Evolutionary conservation across 768 basidiomycete species (phyloP).

Genomic region (Serendipita sp.): DNA sequence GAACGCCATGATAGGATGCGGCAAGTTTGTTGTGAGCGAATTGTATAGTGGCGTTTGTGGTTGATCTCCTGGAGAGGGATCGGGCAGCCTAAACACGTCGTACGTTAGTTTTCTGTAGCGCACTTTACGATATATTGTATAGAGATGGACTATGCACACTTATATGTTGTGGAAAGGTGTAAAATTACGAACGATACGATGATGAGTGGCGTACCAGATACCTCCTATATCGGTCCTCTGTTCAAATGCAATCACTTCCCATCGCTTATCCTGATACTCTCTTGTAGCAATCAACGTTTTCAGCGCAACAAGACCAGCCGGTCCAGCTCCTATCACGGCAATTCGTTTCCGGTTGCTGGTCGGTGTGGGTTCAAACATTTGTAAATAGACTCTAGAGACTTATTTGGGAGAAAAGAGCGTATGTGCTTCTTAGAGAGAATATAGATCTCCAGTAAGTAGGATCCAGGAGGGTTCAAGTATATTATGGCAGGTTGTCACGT

Average conservation of each 20-base stretch:
- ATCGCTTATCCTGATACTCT: slow-evolving; percentile 39
- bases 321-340: slow-evolving; percentile 50
- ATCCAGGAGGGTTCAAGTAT: neutral
- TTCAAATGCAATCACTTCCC: slow-evolving; percentile 52
- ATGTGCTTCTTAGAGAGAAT: too few species aligned
- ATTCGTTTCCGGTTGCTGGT: neutral
- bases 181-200: neutral
- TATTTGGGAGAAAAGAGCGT: too few species aligned
- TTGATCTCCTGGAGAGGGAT: slow-evolving; percentile 29
- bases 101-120: slow-evolving; percentile 12
- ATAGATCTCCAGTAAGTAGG: neutral
- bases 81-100: slow-evolving; percentile 31
- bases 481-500: neutral
- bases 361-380: neutral
- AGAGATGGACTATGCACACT: neutral
- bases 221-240: slow-evolving; percentile 52
- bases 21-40: slow-evolving; percentile 65
- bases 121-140: neutral
- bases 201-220: slow-evolving; percentile 38
- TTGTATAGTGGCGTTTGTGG: slow-evolving; percentile 62
- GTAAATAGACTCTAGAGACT: too few species aligned
- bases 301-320: slow-evolving; percentile 55
- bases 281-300: slow-evolving; percentile 44
- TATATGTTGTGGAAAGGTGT: neutral
- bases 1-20: slow-evolving; percentile 63